Conservation (phyloP, 163 green algal species). For the Prototheca wickerhamii region DNA sequence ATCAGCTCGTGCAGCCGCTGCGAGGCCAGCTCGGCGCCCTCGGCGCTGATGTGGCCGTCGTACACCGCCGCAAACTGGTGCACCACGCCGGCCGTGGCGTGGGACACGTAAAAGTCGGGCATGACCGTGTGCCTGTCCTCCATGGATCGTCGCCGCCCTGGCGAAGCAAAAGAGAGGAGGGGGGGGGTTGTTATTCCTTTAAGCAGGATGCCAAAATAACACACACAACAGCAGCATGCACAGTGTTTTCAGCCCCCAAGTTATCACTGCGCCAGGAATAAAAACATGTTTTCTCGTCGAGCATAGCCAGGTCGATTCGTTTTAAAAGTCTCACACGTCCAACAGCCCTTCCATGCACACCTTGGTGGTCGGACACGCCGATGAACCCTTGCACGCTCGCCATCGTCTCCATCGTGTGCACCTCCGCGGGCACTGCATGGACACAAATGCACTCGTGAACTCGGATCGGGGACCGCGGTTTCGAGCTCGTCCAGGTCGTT, state of each 20-base stretch:
- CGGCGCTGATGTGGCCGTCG: constrained; percentile 11
- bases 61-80: constrained; percentile 13
- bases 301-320: neutral
- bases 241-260: too few species aligned
- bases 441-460: neutral
- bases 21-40: constrained; percentile 11
- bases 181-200: too few species aligned
- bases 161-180: too few species aligned
- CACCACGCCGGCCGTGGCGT: neutral
- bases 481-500: too few species aligned
- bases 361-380: neutral
- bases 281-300: too few species aligned
- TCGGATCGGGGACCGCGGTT: too few species aligned
- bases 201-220: too few species aligned
- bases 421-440: neutral
- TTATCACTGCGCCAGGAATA: too few species aligned
- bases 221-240: too few species aligned
- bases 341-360: too few species aligned
- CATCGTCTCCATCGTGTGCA: too few species aligned
- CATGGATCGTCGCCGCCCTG: neutral
- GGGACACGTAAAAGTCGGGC: neutral
- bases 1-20: constrained; percentile 14
- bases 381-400: neutral
- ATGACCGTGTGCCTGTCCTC: neutral
- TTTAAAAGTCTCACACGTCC: neutral